Evolutionary conservation across 164 flowering plant species (phyloP).

Genomic region (Liquidambar formosana): DNA sequence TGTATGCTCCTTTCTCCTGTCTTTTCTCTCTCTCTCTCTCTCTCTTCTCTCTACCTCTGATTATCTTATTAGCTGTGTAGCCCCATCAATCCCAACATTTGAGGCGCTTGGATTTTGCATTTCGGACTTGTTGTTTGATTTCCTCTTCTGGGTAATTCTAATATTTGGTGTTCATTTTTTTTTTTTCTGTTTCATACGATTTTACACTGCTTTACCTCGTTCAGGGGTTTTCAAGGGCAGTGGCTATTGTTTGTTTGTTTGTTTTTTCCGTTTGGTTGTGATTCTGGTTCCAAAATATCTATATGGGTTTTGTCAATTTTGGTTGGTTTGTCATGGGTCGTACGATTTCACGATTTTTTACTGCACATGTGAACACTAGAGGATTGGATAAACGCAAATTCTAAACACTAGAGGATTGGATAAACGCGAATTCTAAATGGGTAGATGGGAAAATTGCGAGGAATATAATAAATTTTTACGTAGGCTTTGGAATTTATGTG

Average conservation of each 20-base stretch:
- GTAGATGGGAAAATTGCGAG: no score
- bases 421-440: no score
- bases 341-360: background rate
- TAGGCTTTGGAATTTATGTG: background rate
- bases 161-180: background rate
- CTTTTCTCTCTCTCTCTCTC: constrained; percentile 1
- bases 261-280: background rate
- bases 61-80: background rate
- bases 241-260: background rate
- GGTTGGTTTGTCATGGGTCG: background rate
- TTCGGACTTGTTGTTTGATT: constrained; percentile 15
- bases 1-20: constrained; percentile 13
- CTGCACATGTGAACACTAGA: background rate
- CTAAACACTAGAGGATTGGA: no score
- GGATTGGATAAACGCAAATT: no score
- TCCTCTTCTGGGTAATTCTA: constrained; percentile 20
- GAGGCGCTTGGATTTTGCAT: background rate
- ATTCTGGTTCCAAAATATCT: background rate
- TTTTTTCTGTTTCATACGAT: background rate
- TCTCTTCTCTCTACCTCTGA: background rate
- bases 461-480: no score
- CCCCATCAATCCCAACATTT: background rate
- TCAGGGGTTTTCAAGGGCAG: no score
- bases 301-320: constrained; percentile 1
- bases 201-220: no score